phyloP scores from a whole-genome alignment of 208 protist genomes.

The Acanthamoeba royreba region DNA sequence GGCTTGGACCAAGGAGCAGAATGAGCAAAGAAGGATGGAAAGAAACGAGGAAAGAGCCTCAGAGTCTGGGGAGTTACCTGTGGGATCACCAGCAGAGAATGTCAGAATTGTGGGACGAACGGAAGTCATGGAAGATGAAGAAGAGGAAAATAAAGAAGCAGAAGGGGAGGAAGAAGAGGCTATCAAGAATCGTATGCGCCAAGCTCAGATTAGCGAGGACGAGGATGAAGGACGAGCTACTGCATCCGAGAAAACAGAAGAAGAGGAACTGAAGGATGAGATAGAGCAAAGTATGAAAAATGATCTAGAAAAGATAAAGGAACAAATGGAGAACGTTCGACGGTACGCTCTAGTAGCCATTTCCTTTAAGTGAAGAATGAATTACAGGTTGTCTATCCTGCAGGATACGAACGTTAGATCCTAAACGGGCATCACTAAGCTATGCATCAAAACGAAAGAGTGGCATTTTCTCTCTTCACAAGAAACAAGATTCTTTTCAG shows the following conservation, averaged over 20 bases:
- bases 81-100: not conserved
- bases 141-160: not conserved
- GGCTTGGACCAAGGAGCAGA: not conserved
- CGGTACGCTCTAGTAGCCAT: not conserved
- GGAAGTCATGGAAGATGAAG: not conserved
- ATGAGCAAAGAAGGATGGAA: not conserved
- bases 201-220: not conserved
- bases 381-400: too few relatives aligned
- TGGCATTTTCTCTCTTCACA: not conserved
- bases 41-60: not conserved
- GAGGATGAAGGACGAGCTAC: not conserved
- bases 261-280: conserved; percentile 22
- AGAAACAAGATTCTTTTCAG: not conserved
- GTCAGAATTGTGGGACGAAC: not conserved
- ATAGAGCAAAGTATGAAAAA: conserved; percentile 40
- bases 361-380: not conserved
- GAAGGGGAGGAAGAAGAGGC: not conserved
- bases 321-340: not conserved
- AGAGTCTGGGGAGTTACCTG: not conserved
- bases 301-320: not conserved
- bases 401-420: too few relatives aligned
- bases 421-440: too few relatives aligned
- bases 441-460: not conserved
- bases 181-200: not conserved
- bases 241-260: not conserved